These are phyloP conservation scores for Endocalyx cinctus DNA, from an alignment of 2,329 filamentous ascomycete genomes.

Conservation along the genomic window DNA sequence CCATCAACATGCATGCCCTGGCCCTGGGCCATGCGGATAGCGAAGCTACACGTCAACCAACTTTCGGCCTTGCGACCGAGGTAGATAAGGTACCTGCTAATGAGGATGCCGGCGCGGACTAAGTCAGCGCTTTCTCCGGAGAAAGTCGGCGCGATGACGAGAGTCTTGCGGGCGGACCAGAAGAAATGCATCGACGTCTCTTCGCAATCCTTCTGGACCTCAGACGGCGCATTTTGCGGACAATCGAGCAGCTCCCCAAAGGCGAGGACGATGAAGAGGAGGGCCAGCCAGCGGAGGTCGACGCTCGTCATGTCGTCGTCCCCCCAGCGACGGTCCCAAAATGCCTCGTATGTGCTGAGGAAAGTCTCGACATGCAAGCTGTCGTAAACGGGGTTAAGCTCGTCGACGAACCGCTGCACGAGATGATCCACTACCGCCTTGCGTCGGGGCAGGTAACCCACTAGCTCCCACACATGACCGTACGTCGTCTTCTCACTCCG, in stretches of 20 bases:
- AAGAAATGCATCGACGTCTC: slow-evolving; percentile 36
- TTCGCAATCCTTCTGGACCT: slow-evolving; percentile 30
- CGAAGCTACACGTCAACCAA: slow-evolving; percentile 38
- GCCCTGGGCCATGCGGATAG: slow-evolving; percentile 37
- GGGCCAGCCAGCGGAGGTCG: slow-evolving; percentile 36
- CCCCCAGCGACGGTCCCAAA: slow-evolving; percentile 34
- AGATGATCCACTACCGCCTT: slow-evolving; percentile 32
- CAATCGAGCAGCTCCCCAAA: slow-evolving; percentile 33
- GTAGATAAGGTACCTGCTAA: slow-evolving; percentile 36
- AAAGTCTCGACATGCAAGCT: no score
- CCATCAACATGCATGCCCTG: slow-evolving; percentile 40
- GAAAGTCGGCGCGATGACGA: slow-evolving; percentile 37
- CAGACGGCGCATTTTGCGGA: slow-evolving; percentile 24
- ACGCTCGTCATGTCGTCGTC: slow-evolving; percentile 34
- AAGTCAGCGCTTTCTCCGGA: slow-evolving; percentile 36
- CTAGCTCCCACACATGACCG: slow-evolving; percentile 36
- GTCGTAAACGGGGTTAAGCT: no score
- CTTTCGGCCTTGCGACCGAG: slow-evolving; percentile 32
- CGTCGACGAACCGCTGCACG: slow-evolving; percentile 27
- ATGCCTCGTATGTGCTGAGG: slow-evolving; percentile 15
- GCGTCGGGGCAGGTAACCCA: slow-evolving; percentile 32
- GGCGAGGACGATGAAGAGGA: slow-evolving; percentile 36
- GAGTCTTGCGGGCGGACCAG: slow-evolving; percentile 34
- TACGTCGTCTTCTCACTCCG: slow-evolving; percentile 12
- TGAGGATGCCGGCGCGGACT: slow-evolving; percentile 33